Conservation (phyloP, 2,329 filamentous ascomycete genomes). For the Penicillium sp. region DNA sequence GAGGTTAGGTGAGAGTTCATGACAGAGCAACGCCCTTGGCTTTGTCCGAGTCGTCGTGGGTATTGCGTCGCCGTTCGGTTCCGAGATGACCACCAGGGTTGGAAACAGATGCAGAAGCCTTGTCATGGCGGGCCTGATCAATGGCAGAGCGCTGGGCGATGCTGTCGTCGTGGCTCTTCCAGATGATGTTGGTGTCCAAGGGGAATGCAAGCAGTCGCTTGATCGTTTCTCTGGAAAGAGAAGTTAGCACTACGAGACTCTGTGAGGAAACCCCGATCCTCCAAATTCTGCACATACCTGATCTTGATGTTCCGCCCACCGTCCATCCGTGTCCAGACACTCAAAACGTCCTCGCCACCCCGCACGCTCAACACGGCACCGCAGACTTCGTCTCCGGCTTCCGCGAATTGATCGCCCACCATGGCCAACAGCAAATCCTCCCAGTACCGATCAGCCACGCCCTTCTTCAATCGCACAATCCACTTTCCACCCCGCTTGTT, state of each 20-base stretch:
- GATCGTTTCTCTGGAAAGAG: slow-evolving; percentile 75
- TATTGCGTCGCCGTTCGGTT: slow-evolving; percentile 47
- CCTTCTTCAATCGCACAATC: slow-evolving; percentile 96
- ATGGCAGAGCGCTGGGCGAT: slow-evolving; percentile 90
- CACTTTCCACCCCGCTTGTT: slow-evolving; percentile 97
- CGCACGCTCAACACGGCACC: slow-evolving; percentile 92
- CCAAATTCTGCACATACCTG: slow-evolving; percentile 64
- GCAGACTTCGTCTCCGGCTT: slow-evolving; percentile 91
- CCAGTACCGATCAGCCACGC: slow-evolving; percentile 95
- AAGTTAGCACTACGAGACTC: slow-evolving; percentile 17
- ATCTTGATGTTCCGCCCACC: slow-evolving; percentile 95
- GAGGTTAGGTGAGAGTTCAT: slow-evolving; percentile 23
- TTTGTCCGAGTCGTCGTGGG: slow-evolving; percentile 52
- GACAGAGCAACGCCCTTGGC: slow-evolving; percentile 43
- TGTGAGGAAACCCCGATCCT: no score
- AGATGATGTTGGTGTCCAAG: slow-evolving; percentile 85
- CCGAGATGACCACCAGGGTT: slow-evolving; percentile 39
- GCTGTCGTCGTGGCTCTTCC: slow-evolving; percentile 95
- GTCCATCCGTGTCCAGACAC: slow-evolving; percentile 95
- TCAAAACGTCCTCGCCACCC: slow-evolving; percentile 95
- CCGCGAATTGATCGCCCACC: slow-evolving; percentile 90
- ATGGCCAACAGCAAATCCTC: slow-evolving; percentile 90
- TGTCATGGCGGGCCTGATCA: slow-evolving; percentile 89
- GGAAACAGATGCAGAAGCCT: slow-evolving; percentile 53
- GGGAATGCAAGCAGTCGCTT: slow-evolving; percentile 87